Evolutionary conservation across 2,329 filamentous ascomycete genomes (phyloP), one percentile per base, ranked within the genome.

Genomic region (Ceratocystis lukuohia): DNA sequence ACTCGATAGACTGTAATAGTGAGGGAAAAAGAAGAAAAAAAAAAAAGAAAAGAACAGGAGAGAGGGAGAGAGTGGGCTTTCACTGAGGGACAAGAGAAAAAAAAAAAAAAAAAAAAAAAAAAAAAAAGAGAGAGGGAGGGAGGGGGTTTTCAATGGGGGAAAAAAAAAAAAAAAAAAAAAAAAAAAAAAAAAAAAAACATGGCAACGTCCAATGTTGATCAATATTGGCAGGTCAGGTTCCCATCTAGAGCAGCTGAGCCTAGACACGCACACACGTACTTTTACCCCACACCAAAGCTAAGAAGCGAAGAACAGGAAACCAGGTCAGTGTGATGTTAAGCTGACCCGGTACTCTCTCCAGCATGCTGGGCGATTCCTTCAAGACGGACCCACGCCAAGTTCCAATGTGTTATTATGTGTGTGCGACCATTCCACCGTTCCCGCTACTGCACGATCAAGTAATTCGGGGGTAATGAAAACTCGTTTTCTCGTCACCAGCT

Each of bases 401-500:
- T 41, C 37, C 37, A 41, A 41, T 12, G 37, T 56, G 50, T 8
- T 17, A 6, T 56, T 41, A 25, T 56, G 50, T 30, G 50, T 56
- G 50, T 56, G 25, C 50, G 6, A 56, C 50, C 50, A 56, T 56
- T 22, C 15, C 59, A 22, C 25, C 22, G 6, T 61, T 59, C 59
- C 37, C 37, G 41, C 50, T 61, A 46, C 56, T 50, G 28, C 64
- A 66, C 30, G 20, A 65, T 67, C 46, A 65, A 65, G 66, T 67
- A 65, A 67, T 61, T 45, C 25, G 62, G 53, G 53, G 61, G 66
- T 67, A 67, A 67, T 62, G 20, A 28, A 65, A 67, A 67, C 62
- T 65, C 44, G 28, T 28, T 44, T 46, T 50, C 48, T 63, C 41
- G 56, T 61, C 44, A 17, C 50, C 12, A 56, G 41, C 12, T 22